Percentiles rank a stretch among this genome's conserved stretches.
Evolutionary conservation across 768 basidiomycete genomes (phyloP).

Genomic region (Tubosaeta sp.): DNA sequence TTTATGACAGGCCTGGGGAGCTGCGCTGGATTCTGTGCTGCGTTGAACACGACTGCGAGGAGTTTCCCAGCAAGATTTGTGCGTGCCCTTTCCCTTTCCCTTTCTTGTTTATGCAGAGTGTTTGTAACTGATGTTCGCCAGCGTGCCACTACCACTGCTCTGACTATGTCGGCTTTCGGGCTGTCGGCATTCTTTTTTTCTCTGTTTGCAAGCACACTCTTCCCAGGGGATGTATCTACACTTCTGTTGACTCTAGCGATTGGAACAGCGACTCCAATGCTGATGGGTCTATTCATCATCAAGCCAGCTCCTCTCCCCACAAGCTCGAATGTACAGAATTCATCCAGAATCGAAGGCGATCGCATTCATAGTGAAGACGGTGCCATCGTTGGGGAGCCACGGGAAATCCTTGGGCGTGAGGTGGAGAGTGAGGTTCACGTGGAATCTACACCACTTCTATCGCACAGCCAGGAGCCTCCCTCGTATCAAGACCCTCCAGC

Average conservation of each 20-base stretch:
- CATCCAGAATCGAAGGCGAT: constrained; percentile 9
- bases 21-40: constrained; percentile 61
- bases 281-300: constrained; percentile 71
- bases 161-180: constrained; percentile 87
- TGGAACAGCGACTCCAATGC: constrained; percentile 76
- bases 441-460: constrained; percentile 21
- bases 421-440: constrained; percentile 13
- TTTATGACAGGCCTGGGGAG: constrained; percentile 77
- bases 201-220: constrained; percentile 63
- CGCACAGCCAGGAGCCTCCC: constrained; percentile 12
- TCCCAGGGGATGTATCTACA: constrained; percentile 72
- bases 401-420: constrained; percentile 5
- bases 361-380: constrained; percentile 14
- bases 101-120: not conserved
- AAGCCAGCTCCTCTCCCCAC: constrained; percentile 57
- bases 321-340: constrained; percentile 8
- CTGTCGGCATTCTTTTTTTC: constrained; percentile 91
- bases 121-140: constrained; percentile 22
- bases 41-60: constrained; percentile 80
- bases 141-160: constrained; percentile 72
- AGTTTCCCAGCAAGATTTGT: constrained; percentile 74
- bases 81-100: constrained; percentile 25
- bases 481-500: constrained; percentile 24
- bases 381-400: constrained; percentile 23
- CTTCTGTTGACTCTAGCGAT: constrained; percentile 72